Evolutionary conservation across 495 filamentous ascomycete genomes (phyloP), one percentile per base, ranked within the genome.

Genomic region (Lepraria neglecta): DNA sequence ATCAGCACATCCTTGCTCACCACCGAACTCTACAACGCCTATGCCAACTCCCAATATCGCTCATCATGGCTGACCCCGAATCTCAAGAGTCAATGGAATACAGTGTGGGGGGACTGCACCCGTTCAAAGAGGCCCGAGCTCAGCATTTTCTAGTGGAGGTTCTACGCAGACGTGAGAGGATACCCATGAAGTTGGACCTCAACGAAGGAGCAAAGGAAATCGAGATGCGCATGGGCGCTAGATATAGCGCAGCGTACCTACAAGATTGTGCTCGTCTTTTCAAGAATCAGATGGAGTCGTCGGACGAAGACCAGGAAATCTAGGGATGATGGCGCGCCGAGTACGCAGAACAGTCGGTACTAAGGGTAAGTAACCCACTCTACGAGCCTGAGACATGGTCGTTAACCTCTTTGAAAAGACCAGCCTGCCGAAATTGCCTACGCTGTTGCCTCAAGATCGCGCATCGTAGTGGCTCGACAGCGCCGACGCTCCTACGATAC

Each of bases 221-320:
- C 19, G 19, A 48, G 21, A 35, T 24, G 47, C 19, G 45, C 28
- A 24, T 59, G 45, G n/a, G 9, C 19, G 45, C 45, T n/a, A 42
- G 45, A 15, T 59, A 50, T 51, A 43, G 31, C 6, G 57, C n/a
- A 19, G 2, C 33, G n/a, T 9, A 42, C 42, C 21, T 12, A 11
- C 14, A 27, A 17, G 47, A 47, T 12, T 59, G 30, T 44, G 1
- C 17, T 30, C 21, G 44, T 27, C 45, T 50, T 27, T 19, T 59
- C 10, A 7, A 47, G 1, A 33, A 27, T 15, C 45, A 50, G 6
- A 28, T 51, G 3, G 45, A 33, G 11, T 31, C 47, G 3, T 21
- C 44, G 10, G 57, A 59, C 33, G 45, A 59, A 2, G 38, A 59
- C 27, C 33, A 50, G 9, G 57, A 38, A 27, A 38, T 59, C 38